Evolutionary conservation across 352 stramenopile genomes (phyloP).

Genomic region (Globisporangium abappressorium): DNA sequence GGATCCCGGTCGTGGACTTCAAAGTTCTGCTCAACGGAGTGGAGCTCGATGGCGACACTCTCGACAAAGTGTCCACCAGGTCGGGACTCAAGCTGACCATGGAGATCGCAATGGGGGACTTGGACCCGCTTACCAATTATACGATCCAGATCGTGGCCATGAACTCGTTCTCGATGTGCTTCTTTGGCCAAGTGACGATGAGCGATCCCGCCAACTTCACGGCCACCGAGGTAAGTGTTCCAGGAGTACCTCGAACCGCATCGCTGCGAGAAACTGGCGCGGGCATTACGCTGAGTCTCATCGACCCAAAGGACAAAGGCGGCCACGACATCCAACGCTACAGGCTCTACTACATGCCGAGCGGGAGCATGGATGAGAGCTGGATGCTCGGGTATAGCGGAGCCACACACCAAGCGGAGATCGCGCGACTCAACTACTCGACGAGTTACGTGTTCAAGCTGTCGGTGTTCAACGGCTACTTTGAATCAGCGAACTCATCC

Average conservation of each 20-base stretch:
- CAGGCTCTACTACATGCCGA: constrained; percentile 37
- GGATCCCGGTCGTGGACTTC: constrained; percentile 44
- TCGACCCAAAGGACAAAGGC: constrained; percentile 48
- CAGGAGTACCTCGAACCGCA: constrained; percentile 26
- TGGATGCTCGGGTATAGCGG: constrained; percentile 42
- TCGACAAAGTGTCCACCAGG: neutral
- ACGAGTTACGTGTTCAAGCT: constrained; percentile 39
- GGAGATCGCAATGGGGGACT: constrained; percentile 26
- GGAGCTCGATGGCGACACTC: constrained; percentile 12
- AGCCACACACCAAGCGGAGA: constrained; percentile 20
- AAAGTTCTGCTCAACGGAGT: constrained; percentile 35
- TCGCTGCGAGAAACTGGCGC: constrained; percentile 34
- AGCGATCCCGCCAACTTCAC: constrained; percentile 22
- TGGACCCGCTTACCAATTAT: constrained; percentile 31
- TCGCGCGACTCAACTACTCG: constrained; percentile 28
- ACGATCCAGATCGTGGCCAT: constrained; percentile 30
- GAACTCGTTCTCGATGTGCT: constrained; percentile 46
- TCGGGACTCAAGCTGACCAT: constrained; percentile 23
- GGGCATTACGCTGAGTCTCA: constrained; percentile 41
- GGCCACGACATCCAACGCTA: constrained; percentile 36
- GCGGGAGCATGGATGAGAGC: constrained; percentile 1
- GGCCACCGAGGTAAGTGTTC: constrained; percentile 28
- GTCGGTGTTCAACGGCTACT: constrained; percentile 43
- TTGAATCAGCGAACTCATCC: constrained; percentile 43
- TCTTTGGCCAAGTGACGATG: constrained; percentile 27